Percentiles rank a stretch among this genome's conserved stretches.
Conservation (phyloP, 192 early-diverging fungal genomes). For the Entomortierella parvispora region DNA sequence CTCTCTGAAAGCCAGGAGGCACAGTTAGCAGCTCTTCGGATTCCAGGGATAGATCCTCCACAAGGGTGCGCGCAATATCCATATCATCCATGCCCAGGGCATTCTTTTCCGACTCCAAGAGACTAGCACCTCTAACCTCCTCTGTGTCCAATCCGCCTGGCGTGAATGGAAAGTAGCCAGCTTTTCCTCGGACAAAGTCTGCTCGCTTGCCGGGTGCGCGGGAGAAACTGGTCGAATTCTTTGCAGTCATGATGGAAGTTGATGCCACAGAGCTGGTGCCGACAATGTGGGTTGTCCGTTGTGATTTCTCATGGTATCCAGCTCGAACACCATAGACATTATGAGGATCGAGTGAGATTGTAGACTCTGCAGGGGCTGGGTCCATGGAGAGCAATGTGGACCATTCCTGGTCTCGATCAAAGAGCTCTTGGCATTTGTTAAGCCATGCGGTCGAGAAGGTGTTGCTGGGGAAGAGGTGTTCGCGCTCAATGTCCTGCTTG, state of each 20-base stretch:
- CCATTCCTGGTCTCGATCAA: constrained; percentile 23
- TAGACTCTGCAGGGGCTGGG: constrained; percentile 58
- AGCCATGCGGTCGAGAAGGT: constrained; percentile 66
- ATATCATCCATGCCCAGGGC: constrained; percentile 44
- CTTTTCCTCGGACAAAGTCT: constrained; percentile 79
- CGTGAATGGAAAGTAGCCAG: constrained; percentile 78
- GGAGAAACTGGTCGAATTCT: constrained; percentile 79
- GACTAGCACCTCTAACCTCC: constrained; percentile 36
- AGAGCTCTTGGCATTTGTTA: constrained; percentile 64
- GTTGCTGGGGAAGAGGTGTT: constrained; percentile 62
- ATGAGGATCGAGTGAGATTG: constrained; percentile 61
- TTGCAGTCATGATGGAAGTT: constrained; percentile 51
- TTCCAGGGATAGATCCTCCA: constrained; percentile 15
- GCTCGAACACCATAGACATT: constrained; percentile 60
- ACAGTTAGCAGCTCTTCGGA: constrained; percentile 62
- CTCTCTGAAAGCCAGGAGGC: constrained; percentile 79
- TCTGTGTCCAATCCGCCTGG: constrained; percentile 74
- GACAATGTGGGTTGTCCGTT: constrained; percentile 19
- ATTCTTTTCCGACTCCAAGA: constrained; percentile 43
- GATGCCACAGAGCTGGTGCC: constrained; percentile 30
- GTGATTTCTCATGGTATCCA: constrained; percentile 55
- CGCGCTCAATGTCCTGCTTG: constrained; percentile 60
- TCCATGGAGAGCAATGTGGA: constrained; percentile 52
- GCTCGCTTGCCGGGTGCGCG: constrained; percentile 63
- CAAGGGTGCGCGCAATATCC: constrained; percentile 29